Evolutionary conservation across 768 basidiomycete genomes (phyloP).

Genomic region (Rhodotorula toruloides): DNA sequence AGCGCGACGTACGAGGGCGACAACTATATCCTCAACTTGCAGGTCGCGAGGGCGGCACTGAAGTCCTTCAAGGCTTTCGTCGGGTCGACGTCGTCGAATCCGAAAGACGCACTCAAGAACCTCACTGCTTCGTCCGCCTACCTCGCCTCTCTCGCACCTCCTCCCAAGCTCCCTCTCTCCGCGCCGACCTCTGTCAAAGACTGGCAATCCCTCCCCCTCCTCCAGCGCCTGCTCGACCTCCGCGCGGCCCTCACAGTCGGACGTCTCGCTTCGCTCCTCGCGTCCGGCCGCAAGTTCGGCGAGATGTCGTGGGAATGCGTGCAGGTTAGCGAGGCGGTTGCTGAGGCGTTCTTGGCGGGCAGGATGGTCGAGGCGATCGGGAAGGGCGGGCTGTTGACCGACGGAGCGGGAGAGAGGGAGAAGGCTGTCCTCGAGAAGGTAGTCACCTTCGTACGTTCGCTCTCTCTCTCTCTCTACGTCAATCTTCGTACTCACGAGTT

Average conservation of each 20-base stretch:
- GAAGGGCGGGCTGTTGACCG: constrained; percentile 42
- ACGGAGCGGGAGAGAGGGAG: constrained; percentile 33
- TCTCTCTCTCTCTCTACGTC: neutral
- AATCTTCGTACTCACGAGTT: neutral
- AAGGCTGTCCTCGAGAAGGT: constrained; percentile 37
- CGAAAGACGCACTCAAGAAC: neutral
- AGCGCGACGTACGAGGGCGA: constrained; percentile 70
- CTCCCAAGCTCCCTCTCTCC: constrained; percentile 5
- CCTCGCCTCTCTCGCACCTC: constrained; percentile 53
- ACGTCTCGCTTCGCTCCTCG: constrained; percentile 48
- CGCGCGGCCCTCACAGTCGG: constrained; percentile 61
- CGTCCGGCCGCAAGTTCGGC: constrained; percentile 41
- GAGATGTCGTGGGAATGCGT: constrained; percentile 58
- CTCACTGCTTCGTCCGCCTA: constrained; percentile 55
- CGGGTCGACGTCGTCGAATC: neutral
- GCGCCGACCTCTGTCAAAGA: neutral
- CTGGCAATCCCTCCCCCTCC: constrained; percentile 50
- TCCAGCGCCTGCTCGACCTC: constrained; percentile 53
- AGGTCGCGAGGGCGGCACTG: constrained; percentile 66
- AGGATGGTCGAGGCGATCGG: constrained; percentile 51
- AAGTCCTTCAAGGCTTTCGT: constrained; percentile 52
- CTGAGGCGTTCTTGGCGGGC: constrained; percentile 63
- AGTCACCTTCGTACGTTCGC: neutral
- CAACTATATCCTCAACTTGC: constrained; percentile 69
- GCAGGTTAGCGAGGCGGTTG: constrained; percentile 60